Evolutionary conservation across 2,329 filamentous ascomycete genomes (phyloP).

Genomic region (Fusarium papillatum): DNA sequence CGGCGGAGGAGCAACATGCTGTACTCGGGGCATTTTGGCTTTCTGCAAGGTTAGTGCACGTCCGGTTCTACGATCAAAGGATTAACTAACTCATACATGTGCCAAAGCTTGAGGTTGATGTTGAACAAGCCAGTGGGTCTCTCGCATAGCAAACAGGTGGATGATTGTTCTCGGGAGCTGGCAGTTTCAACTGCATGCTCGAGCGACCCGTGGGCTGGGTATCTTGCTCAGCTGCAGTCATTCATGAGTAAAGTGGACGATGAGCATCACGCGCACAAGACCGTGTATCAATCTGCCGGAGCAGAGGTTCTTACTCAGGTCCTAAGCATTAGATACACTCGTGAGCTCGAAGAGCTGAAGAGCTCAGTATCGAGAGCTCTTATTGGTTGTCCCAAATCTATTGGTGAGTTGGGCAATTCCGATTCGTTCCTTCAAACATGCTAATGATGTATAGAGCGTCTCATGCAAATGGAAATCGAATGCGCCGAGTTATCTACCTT

Average conservation of each 20-base stretch:
- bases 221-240: background rate
- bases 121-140: background rate
- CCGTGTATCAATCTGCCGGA: background rate
- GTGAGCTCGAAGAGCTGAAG: background rate
- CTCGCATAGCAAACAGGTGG: background rate
- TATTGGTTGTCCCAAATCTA: background rate
- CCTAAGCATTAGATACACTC: background rate
- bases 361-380: background rate
- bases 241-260: background rate
- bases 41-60: background rate
- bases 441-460: background rate
- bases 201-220: background rate
- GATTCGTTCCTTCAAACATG: background rate
- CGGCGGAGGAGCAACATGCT: background rate
- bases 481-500: background rate
- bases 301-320: background rate
- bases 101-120: background rate
- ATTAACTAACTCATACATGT: background rate
- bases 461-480: background rate
- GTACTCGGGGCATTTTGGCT: background rate
- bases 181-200: background rate
- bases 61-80: background rate
- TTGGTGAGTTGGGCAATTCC: background rate
- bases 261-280: background rate
- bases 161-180: background rate